These are phyloP conservation scores for Debaryomyces coudertii DNA, from an alignment of 1,139 yeast species.

Conservation along the genomic window DNA sequence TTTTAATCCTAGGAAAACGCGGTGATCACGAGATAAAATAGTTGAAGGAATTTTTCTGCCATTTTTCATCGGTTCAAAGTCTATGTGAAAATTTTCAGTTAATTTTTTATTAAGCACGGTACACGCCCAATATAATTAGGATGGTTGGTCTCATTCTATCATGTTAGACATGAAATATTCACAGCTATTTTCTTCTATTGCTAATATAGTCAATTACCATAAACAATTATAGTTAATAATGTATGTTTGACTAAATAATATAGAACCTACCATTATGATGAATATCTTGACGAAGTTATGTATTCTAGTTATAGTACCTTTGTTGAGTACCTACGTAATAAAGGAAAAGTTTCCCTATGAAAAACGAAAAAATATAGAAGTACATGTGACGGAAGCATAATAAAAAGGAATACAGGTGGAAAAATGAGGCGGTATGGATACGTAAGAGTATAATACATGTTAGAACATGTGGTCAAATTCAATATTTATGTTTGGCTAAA, in stretches of 20 bases:
- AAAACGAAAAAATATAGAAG: not conserved
- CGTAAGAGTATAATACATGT: not conserved
- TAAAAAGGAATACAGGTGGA: not conserved
- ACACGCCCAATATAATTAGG: constrained; percentile 2
- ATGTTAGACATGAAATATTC: constrained; percentile 6
- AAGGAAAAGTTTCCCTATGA: constrained; percentile 4
- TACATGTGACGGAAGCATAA: not conserved
- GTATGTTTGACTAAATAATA: constrained; percentile 1
- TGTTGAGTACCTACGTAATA: not conserved
- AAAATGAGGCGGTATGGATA: not conserved
- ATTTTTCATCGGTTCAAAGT: constrained; percentile 1
- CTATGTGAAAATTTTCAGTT: not conserved
- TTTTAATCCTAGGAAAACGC: not conserved
- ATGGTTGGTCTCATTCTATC: constrained; percentile 5
- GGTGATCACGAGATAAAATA: not conserved
- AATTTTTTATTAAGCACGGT: constrained; percentile 4
- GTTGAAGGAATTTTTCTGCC: not conserved
- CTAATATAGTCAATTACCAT: constrained; percentile 7
- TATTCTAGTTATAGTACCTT: not conserved
- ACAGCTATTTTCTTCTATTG: constrained; percentile 5
- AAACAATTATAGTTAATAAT: constrained; percentile 7
- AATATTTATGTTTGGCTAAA: not conserved
- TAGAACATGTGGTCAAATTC: too few species aligned
- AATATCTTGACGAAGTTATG: not conserved
- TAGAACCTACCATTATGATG: not conserved